Percentiles rank a stretch among this genome's conserved stretches.
phyloP scores from a whole-genome alignment of 305 asterid species.

The Lippia alba region DNA sequence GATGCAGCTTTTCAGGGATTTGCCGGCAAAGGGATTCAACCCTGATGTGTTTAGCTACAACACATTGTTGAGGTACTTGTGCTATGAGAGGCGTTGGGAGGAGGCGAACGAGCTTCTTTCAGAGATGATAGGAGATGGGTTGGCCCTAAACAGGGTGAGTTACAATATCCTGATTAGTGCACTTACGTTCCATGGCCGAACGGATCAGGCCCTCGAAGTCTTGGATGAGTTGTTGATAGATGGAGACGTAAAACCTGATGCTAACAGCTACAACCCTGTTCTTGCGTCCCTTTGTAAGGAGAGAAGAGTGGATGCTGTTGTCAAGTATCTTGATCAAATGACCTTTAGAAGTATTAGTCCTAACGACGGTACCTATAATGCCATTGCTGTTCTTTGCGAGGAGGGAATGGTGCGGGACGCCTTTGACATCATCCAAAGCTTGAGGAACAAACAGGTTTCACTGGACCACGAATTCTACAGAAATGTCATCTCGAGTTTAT shows the following conservation, averaged over 20 bases:
- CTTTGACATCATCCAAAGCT: conserved; percentile 61
- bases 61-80: conserved; percentile 81
- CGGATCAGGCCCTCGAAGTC: conserved; percentile 68
- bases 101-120: conserved; percentile 82
- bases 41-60: conserved; percentile 91
- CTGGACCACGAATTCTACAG: conserved; percentile 61
- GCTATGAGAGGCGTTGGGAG: conserved; percentile 79
- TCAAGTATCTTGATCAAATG: conserved; percentile 68
- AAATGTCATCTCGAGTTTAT: conserved; percentile 62
- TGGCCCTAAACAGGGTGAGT: conserved; percentile 70
- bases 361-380: conserved; percentile 75
- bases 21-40: conserved; percentile 68
- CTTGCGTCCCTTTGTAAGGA: conserved; percentile 65
- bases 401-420: conserved; percentile 77
- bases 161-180: conserved; percentile 75
- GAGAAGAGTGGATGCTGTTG: conserved; percentile 61
- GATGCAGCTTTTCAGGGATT: conserved; percentile 59
- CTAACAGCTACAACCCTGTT: conserved; percentile 81
- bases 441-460: conserved; percentile 56
- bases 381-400: conserved; percentile 71
- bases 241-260: conserved; percentile 63
- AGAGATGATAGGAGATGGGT: conserved; percentile 75
- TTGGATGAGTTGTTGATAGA: conserved; percentile 65
- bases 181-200: conserved; percentile 66
- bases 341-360: conserved; percentile 53